These are phyloP conservation scores for Penicillium canescens DNA, from an alignment of 495 filamentous ascomycete genomes.

Conservation along the genomic window DNA sequence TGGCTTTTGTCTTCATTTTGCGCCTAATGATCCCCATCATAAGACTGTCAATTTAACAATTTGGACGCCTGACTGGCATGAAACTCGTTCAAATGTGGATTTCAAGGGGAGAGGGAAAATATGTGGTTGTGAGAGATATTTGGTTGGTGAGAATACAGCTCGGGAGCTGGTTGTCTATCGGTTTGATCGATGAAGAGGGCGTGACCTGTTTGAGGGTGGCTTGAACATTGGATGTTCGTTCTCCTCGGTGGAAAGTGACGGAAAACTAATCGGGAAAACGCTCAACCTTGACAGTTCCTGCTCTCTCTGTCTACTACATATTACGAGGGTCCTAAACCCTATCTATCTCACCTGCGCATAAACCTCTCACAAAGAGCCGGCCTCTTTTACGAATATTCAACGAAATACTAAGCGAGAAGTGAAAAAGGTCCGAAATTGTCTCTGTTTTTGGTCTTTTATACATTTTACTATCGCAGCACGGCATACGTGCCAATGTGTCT, in stretches of 20 bases:
- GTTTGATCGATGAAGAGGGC: slow-evolving; percentile 41
- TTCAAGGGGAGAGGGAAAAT: slow-evolving; percentile 57
- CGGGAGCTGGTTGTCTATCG: slow-evolving; percentile 55
- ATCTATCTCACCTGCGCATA: too few species aligned
- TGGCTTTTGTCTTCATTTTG: slow-evolving; percentile 54
- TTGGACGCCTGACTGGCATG: slow-evolving; percentile 36
- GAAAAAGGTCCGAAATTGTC: too few species aligned
- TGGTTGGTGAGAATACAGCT: slow-evolving; percentile 58
- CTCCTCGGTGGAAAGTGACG: neutral
- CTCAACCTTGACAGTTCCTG: too few species aligned
- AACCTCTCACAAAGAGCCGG: too few species aligned
- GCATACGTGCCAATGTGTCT: too few species aligned
- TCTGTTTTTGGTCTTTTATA: too few species aligned
- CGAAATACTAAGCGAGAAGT: too few species aligned
- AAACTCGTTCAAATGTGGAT: slow-evolving; percentile 48
- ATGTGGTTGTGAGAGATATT: slow-evolving; percentile 61
- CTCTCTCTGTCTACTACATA: too few species aligned
- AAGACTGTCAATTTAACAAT: slow-evolving; percentile 29
- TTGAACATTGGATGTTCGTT: neutral
- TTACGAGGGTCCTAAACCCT: too few species aligned
- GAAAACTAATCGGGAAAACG: neutral
- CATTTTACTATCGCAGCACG: too few species aligned
- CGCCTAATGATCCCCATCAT: slow-evolving; percentile 15
- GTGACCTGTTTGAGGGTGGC: neutral
- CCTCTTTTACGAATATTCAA: too few species aligned